Percentiles rank a stretch among this genome's conserved stretches.
Conservation (phyloP, 2,329 filamentous ascomycete genomes). For the Ophiostoma tasmaniense region DNA sequence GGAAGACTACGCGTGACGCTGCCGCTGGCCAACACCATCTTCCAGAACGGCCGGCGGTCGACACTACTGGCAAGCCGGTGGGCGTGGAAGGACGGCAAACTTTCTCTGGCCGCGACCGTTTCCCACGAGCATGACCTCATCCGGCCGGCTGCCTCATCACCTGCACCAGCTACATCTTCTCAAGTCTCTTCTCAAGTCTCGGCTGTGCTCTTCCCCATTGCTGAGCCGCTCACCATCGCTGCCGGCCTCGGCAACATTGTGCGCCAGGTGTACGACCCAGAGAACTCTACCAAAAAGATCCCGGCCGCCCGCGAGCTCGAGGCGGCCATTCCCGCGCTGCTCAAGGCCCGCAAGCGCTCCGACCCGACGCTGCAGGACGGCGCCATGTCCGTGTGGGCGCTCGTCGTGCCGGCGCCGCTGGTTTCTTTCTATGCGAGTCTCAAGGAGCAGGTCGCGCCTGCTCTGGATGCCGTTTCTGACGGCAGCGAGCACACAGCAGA, state of each 20-base stretch:
- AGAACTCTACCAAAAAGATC: constrained; percentile 27
- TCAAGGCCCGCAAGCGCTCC: constrained; percentile 13
- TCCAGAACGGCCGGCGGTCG: constrained; percentile 57
- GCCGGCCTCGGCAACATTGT: constrained; percentile 73
- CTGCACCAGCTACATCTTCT: neutral
- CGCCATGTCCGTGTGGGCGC: constrained; percentile 63
- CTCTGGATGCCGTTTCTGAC: neutral
- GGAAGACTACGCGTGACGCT: constrained; percentile 38
- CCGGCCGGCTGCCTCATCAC: neutral
- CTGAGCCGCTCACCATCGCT: constrained; percentile 51
- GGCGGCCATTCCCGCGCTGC: constrained; percentile 39
- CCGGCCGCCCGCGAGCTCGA: constrained; percentile 69
- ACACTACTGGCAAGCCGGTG: constrained; percentile 45
- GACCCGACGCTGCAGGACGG: constrained; percentile 18
- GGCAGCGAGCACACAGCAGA: constrained; percentile 18
- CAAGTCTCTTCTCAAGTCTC: neutral
- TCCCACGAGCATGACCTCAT: constrained; percentile 27
- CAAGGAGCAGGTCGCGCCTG: constrained; percentile 18
- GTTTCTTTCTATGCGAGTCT: constrained; percentile 22
- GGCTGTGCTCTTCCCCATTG: constrained; percentile 53
- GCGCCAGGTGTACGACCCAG: constrained; percentile 45
- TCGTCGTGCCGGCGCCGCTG: constrained; percentile 44
- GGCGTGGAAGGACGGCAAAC: constrained; percentile 21
- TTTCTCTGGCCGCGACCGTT: constrained; percentile 15
- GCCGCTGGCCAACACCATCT: constrained; percentile 70